Evolutionary conservation across 225 moss, liverwort and hornwort species (phyloP).

Genomic region (Marchantia polymorpha): DNA sequence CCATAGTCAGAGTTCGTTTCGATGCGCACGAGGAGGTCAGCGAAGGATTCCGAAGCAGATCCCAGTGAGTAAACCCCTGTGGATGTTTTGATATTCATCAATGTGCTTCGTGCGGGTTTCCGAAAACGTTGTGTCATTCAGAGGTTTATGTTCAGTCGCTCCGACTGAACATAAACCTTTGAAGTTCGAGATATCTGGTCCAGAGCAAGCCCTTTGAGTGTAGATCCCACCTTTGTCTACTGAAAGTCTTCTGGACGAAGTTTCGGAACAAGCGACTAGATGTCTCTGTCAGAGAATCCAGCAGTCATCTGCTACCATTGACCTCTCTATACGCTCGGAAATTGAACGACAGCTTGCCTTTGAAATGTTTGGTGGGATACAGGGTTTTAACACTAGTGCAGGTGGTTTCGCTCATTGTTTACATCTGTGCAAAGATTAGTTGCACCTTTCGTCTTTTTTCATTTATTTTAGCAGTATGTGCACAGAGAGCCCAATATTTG

Average conservation of each 20-base stretch:
- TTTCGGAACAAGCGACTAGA: background rate
- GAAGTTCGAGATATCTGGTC: background rate
- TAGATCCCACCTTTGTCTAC: background rate
- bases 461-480: background rate
- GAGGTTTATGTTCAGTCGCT: background rate
- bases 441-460: background rate
- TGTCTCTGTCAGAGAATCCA: background rate
- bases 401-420: background rate
- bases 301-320: too few relatives aligned
- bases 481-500: background rate
- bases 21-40: slow-evolving; percentile 15
- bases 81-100: background rate
- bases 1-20: too few relatives aligned
- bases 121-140: background rate
- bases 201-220: background rate
- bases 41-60: slow-evolving; percentile 1
- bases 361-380: background rate
- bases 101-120: background rate
- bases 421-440: too few relatives aligned
- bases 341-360: too few relatives aligned
- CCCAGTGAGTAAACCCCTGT: background rate
- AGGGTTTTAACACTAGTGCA: background rate
- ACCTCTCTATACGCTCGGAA: too few relatives aligned
- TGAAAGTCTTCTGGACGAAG: background rate
- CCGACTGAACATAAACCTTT: too few relatives aligned